These are phyloP conservation scores for Pseudozyma flocculosa DNA, from an alignment of 1,284 basidiomycete species.

Conservation along the genomic window DNA sequence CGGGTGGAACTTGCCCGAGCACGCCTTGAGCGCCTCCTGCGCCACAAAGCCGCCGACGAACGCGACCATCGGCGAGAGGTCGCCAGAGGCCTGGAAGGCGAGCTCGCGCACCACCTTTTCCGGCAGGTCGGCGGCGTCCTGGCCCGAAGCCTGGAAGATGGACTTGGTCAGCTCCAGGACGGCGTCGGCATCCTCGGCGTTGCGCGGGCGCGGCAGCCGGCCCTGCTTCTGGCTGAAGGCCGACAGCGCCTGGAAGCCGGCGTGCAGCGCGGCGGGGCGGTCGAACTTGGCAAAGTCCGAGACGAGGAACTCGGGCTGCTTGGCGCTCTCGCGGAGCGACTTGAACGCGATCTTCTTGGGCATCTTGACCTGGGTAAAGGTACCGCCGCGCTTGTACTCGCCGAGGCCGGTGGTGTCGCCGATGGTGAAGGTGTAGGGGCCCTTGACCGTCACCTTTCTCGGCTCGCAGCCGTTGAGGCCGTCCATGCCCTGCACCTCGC, in stretches of 20 bases:
- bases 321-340: constrained; percentile 83
- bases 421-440: constrained; percentile 59
- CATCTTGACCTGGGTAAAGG: constrained; percentile 99
- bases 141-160: constrained; percentile 63
- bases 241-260: constrained; percentile 91
- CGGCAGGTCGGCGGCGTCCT: constrained; percentile 72
- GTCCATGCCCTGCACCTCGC: constrained; percentile 94
- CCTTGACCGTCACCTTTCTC: constrained; percentile 87
- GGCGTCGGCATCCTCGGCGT: constrained; percentile 74
- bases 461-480: constrained; percentile 88
- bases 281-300: constrained; percentile 99
- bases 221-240: constrained; percentile 72
- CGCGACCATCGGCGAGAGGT: constrained; percentile 85
- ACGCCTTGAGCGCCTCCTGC: constrained; percentile 96
- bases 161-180: constrained; percentile 77
- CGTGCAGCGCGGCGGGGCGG: constrained; percentile 83
- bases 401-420: constrained; percentile 60
- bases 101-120: constrained; percentile 78
- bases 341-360: constrained; percentile 83
- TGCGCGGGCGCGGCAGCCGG: constrained; percentile 79
- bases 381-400: constrained; percentile 83
- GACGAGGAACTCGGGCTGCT: constrained; percentile 83
- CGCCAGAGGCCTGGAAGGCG: constrained; percentile 89
- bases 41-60: constrained; percentile 97
- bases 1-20: constrained; percentile 97